Conservation (phyloP, 2,329 filamentous ascomycete species). For the Calycina marina region DNA sequence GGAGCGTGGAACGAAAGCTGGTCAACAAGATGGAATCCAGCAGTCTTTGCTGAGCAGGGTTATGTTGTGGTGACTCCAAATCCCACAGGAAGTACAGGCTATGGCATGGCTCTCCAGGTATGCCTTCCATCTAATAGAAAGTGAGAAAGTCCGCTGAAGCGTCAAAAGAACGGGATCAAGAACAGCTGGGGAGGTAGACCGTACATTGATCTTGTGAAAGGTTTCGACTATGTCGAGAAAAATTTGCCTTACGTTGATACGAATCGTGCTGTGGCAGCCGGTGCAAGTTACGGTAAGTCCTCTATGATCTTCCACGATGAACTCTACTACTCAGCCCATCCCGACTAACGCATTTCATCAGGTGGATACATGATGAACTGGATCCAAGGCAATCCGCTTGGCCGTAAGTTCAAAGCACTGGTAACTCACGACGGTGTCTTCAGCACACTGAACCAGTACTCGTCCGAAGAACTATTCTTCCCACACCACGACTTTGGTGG, state of each 20-base stretch:
- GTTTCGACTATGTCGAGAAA: slow-evolving; percentile 58
- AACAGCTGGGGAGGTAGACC: slow-evolving; percentile 75
- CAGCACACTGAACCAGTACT: slow-evolving; percentile 50
- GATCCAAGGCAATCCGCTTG: slow-evolving; percentile 78
- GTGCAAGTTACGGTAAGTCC: slow-evolving; percentile 50
- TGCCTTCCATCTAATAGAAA: too few relatives aligned
- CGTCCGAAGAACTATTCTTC: slow-evolving; percentile 57
- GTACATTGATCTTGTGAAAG: slow-evolving; percentile 67
- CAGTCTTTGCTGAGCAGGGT: slow-evolving; percentile 74
- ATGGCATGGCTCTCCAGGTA: slow-evolving; percentile 64
- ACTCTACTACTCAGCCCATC: too few relatives aligned
- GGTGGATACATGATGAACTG: slow-evolving; percentile 68
- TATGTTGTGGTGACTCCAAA: slow-evolving; percentile 75
- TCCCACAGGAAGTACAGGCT: slow-evolving; percentile 70
- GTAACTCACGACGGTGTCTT: slow-evolving; percentile 84
- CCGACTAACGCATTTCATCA: background rate
- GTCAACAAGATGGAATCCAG: slow-evolving; percentile 73
- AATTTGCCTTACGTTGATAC: slow-evolving; percentile 57
- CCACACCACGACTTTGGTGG: slow-evolving; percentile 51
- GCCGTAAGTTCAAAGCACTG: slow-evolving; percentile 72
- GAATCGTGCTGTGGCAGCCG: slow-evolving; percentile 53
- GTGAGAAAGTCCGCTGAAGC: too few relatives aligned
- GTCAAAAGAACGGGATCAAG: slow-evolving; percentile 62
- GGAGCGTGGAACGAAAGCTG: slow-evolving; percentile 22
- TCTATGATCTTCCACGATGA: too few relatives aligned